Conservation (phyloP, 2,329 filamentous ascomycete species). For the Metarhizium brunneum region DNA sequence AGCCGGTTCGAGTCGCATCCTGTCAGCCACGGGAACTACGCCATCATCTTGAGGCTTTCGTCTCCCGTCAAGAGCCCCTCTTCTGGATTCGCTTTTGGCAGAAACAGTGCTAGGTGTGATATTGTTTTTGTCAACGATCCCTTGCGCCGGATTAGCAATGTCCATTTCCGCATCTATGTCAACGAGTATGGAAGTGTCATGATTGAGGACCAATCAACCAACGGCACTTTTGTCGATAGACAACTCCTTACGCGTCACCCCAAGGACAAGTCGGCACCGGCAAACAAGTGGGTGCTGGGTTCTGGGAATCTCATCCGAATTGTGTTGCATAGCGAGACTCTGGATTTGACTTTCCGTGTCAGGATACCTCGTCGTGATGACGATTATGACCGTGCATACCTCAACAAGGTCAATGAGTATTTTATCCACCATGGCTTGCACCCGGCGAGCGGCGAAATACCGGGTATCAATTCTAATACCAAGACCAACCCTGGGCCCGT, state of each 20-base stretch:
- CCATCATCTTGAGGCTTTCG: conserved; percentile 75
- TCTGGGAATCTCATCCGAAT: conserved; percentile 69
- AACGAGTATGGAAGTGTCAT: conserved; percentile 82
- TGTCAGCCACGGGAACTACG: conserved; percentile 45
- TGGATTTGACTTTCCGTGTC: conserved; percentile 72
- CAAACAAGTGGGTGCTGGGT: conserved; percentile 50
- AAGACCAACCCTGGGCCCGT: conserved; percentile 29
- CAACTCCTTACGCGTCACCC: conserved; percentile 45
- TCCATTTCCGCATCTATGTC: conserved; percentile 91
- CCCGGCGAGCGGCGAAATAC: conserved; percentile 37
- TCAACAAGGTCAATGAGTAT: conserved; percentile 60
- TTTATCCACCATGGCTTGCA: conserved; percentile 33
- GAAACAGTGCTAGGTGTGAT: conserved; percentile 65
- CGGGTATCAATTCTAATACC: conserved; percentile 9
- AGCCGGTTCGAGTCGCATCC: conserved; percentile 34
- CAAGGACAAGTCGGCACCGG: conserved; percentile 22
- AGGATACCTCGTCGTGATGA: conserved; percentile 72
- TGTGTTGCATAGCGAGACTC: conserved; percentile 38
- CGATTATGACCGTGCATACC: conserved; percentile 54
- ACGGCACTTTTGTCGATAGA: conserved; percentile 81
- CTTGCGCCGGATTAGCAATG: conserved; percentile 72
- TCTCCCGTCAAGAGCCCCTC: conserved; percentile 57
- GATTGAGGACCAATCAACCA: conserved; percentile 92
- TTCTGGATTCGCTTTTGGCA: conserved; percentile 78
- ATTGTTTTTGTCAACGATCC: conserved; percentile 58